Evolutionary conservation across 1,284 basidiomycete genomes (phyloP).

Genomic region (Cystobasidium slooffiae): DNA sequence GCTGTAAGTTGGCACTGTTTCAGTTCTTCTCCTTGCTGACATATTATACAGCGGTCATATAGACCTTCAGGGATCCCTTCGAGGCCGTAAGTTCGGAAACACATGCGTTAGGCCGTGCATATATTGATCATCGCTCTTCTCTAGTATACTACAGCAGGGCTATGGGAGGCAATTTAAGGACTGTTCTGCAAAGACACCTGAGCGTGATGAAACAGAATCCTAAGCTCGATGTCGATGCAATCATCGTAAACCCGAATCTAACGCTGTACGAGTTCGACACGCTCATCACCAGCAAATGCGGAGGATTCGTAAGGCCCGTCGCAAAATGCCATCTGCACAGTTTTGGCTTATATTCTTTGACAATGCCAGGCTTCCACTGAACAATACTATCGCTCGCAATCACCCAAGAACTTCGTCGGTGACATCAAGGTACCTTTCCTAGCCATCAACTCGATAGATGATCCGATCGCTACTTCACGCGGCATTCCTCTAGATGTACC

Average conservation of each 20-base stretch:
- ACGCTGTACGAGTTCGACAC: slow-evolving; percentile 60
- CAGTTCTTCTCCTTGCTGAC: slow-evolving; percentile 45
- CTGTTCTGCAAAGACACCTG: slow-evolving; percentile 69
- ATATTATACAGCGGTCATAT: slow-evolving; percentile 50
- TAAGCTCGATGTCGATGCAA: slow-evolving; percentile 48
- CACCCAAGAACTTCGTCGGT: slow-evolving; percentile 50
- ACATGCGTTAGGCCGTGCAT: not conserved
- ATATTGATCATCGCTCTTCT: too few relatives aligned
- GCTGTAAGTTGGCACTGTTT: slow-evolving; percentile 56
- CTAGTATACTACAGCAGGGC: slow-evolving; percentile 49
- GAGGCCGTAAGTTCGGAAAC: slow-evolving; percentile 26
- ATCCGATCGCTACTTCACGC: slow-evolving; percentile 70
- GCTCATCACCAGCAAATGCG: slow-evolving; percentile 71
- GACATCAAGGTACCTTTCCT: slow-evolving; percentile 62
- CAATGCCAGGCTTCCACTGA: slow-evolving; percentile 68
- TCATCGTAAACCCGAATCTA: slow-evolving; percentile 49
- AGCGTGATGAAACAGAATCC: slow-evolving; percentile 43
- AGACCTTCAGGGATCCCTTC: slow-evolving; percentile 47
- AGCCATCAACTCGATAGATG: slow-evolving; percentile 85
- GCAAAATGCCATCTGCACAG: slow-evolving; percentile 49
- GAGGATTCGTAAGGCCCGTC: slow-evolving; percentile 64
- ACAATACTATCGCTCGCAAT: slow-evolving; percentile 71
- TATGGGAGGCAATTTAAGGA: slow-evolving; percentile 54
- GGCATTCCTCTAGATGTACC: slow-evolving; percentile 56
- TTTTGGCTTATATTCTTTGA: not conserved